These are phyloP conservation scores for Coemansia biformis DNA, from an alignment of 192 early-diverging fungal species.

Conservation along the genomic window DNA sequence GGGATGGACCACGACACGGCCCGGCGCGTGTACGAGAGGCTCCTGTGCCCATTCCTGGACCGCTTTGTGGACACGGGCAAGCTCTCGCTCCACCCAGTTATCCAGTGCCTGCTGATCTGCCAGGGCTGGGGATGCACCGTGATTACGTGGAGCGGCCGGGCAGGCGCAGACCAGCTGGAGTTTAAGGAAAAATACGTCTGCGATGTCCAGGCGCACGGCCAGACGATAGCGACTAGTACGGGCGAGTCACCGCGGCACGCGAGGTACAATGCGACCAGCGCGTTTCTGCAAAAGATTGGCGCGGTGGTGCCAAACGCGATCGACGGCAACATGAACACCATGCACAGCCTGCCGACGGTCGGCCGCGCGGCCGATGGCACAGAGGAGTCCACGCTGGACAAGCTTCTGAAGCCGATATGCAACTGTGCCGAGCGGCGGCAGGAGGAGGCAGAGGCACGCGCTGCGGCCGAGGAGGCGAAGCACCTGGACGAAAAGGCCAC, in stretches of 20 bases:
- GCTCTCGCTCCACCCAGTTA: conserved; percentile 44
- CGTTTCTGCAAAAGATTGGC: conserved; percentile 25
- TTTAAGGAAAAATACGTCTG: conserved; percentile 26
- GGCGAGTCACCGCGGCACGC: conserved; percentile 45
- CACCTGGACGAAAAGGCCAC: too few species aligned
- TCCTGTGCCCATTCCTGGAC: conserved; percentile 42
- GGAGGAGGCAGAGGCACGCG: conserved; percentile 12
- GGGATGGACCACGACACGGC: conserved; percentile 58
- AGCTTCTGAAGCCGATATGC: conserved; percentile 38
- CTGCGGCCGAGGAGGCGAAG: conserved; percentile 1
- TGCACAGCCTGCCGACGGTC: conserved; percentile 3
- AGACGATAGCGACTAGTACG: conserved; percentile 7
- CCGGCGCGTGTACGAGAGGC: conserved; percentile 38
- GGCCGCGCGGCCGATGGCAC: background rate
- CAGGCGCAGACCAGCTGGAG: conserved; percentile 31
- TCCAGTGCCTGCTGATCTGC: conserved; percentile 39
- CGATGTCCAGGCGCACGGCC: conserved; percentile 23
- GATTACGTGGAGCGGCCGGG: conserved; percentile 19
- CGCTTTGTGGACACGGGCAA: conserved; percentile 48
- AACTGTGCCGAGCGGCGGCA: conserved; percentile 19
- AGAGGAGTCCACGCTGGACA: conserved; percentile 13
- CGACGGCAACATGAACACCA: conserved; percentile 22
- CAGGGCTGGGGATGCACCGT: conserved; percentile 45
- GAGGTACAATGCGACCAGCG: conserved; percentile 24
- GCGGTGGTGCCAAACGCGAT: conserved; percentile 38